phyloP scores from a whole-genome alignment of 148 eudicot genomes.

The Cornus controversa region DNA sequence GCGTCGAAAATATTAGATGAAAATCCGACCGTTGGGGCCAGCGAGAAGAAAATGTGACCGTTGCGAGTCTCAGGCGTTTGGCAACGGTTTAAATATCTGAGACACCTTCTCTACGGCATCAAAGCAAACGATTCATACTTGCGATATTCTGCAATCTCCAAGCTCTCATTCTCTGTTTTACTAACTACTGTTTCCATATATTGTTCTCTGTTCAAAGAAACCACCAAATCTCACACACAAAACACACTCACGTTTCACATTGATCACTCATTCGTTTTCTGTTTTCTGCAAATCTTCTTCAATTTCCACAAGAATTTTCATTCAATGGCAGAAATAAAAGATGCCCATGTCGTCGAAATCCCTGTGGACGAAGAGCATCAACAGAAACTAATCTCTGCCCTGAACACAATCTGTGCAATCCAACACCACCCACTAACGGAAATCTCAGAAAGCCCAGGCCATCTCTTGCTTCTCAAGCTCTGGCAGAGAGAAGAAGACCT shows the following conservation, averaged over 20 bases:
- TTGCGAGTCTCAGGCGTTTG: conserved; percentile 4
- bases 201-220: neutral
- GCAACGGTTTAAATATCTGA: neutral
- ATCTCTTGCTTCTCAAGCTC: conserved; percentile 78
- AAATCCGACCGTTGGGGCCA: too few relatives aligned
- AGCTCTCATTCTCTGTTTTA: conserved; percentile 1
- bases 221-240: neutral
- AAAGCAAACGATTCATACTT: neutral
- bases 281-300: neutral
- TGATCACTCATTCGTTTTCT: neutral
- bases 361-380: conserved; percentile 45
- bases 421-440: conserved; percentile 79
- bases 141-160: neutral
- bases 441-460: conserved; percentile 78
- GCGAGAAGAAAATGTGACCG: conserved; percentile 13
- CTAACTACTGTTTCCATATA: neutral
- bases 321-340: conserved; percentile 47
- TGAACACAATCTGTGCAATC: conserved; percentile 32
- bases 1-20: too few relatives aligned
- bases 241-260: neutral
- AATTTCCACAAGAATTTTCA: neutral
- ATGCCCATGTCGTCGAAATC: conserved; percentile 69
- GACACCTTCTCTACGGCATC: neutral
- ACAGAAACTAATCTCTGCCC: conserved; percentile 22
- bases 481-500: conserved; percentile 82